Evolutionary conservation across 129 eudicot genomes (phyloP), one percentile per base, ranked within the genome.

Genomic region (Pseudognaphalium luteoalbum): DNA sequence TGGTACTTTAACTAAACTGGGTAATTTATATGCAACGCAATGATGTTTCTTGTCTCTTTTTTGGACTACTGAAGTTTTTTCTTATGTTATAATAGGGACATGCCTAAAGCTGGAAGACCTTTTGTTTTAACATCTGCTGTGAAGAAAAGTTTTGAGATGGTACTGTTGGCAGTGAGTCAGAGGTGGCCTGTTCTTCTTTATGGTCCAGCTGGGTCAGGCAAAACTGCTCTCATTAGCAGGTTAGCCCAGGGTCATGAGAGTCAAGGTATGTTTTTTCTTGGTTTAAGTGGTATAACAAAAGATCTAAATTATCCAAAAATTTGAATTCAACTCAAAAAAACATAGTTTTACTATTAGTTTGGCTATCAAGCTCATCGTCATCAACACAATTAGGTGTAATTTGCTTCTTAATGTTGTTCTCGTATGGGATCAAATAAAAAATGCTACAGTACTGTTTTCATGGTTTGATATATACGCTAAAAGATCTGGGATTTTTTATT

Each of bases 131-230:
- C 99, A 35, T 81, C 87, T 33, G 81, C 92, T 61, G 66, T 95
- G 79, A 80, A 79, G 83, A 91, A 75, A 78, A 85, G 99, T 80
- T 91, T 82, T 85, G 97, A 95, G 86, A 95, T 92, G 96, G 96
- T 86, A 54, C 68, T 74, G 68, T 71, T 91, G 82, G 97, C 97
- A n/a, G 92, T 91, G 76, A 89, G 82, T 82, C 97, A 94, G 77
- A 91, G 89, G 81, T 89, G 99, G 96, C 99, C 99, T 77, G 93
- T 94, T 88, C 99, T 94, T 83, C 88, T 94, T 20, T 87, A 91
- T 76, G 99, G 99, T 78, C 90, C 96, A 33, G 85, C 90, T 72
- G 99, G 99, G 71, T 74, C 88, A 9, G 99, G 99, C 77, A 94
- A 94, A 83, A 91, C 97, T 72, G 93, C 96, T 60, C 92, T 95